Evolutionary conservation across 78 protist species (phyloP).

Genomic region (slime mould (Dictyostelium discoideum)): dicty_2.7 NC_007089.4:2560001-2560500

Average conservation of each 20-base stretch:
- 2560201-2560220: background rate
- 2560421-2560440: background rate
- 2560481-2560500: background rate
- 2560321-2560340: background rate
- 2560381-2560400: background rate
- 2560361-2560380: background rate
- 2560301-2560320: background rate
- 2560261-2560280: background rate
- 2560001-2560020: background rate
- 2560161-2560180: background rate
- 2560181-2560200: background rate
- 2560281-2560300: background rate
- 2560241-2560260: no score
- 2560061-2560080: background rate
- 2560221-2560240: background rate
- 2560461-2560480: background rate
- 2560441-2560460: no score
- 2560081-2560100: background rate
- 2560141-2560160: background rate
- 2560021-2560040: no score
- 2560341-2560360: background rate
- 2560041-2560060: background rate
- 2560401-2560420: background rate
- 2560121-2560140: background rate
- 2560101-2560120: background rate